Evolutionary conservation across 345 rosid genomes (phyloP).

Genomic region (Hypericum androsaemum): DNA sequence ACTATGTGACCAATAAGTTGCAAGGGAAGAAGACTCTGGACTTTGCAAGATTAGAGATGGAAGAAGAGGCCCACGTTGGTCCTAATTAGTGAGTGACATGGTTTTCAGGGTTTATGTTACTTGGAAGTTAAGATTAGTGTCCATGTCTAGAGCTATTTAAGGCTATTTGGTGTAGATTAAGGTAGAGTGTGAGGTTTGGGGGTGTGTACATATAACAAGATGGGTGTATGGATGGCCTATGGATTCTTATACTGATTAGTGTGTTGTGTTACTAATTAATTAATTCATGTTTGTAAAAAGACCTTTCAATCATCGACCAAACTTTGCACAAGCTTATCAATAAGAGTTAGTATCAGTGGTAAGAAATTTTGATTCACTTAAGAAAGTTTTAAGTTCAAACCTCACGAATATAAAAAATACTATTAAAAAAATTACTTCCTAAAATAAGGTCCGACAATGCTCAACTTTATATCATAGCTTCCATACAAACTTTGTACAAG

Average conservation of each 20-base stretch:
- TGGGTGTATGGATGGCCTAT: neutral
- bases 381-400: no score
- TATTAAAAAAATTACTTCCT: no score
- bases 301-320: neutral
- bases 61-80: constrained; percentile 7
- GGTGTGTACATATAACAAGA: neutral
- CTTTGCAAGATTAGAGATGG: constrained; percentile 54
- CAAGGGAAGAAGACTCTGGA: constrained; percentile 86
- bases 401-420: no score
- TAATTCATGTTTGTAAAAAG: neutral
- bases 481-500: no score
- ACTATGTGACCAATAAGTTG: constrained; percentile 71
- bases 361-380: no score
- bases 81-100: neutral
- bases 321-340: no score
- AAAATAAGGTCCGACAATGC: no score
- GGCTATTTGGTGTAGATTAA: neutral
- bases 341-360: no score
- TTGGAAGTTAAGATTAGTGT: neutral
- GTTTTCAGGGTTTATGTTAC: neutral
- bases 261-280: constrained; percentile 10
- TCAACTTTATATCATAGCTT: no score
- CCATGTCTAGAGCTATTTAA: neutral
- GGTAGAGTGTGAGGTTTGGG: constrained; percentile 4
- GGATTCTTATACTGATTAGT: neutral